Conservation (phyloP, 1,284 basidiomycete genomes). For the Moesziomyces sp. region DNA sequence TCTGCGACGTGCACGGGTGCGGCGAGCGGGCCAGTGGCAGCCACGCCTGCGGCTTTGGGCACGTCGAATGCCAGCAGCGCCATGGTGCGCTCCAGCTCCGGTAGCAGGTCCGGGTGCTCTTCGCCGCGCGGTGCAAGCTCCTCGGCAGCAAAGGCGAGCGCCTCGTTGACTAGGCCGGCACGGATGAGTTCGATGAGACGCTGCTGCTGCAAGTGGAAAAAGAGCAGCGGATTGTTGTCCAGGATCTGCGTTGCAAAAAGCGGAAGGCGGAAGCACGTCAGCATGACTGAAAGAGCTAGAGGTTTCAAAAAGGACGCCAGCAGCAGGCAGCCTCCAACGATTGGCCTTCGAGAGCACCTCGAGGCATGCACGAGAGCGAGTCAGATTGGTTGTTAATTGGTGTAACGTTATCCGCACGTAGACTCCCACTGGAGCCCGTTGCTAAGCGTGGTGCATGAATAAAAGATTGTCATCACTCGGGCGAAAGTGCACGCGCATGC, state of each 20-base stretch:
- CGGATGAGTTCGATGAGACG: conserved; percentile 94
- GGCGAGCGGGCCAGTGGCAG: conserved; percentile 35
- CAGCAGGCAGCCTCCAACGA: conserved; percentile 1
- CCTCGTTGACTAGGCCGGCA: conserved; percentile 79
- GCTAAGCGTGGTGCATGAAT: conserved; percentile 99
- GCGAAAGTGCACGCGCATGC: background rate
- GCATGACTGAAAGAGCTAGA: background rate
- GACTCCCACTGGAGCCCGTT: conserved; percentile 54
- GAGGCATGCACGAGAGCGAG: conserved; percentile 17
- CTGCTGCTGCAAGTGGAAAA: conserved; percentile 93
- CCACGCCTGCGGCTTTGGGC: conserved; percentile 24
- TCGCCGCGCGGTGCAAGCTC: conserved; percentile 94
- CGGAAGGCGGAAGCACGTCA: conserved; percentile 6
- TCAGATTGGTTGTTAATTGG: conserved; percentile 40
- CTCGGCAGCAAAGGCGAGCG: conserved; percentile 87
- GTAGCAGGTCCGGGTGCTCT: conserved; percentile 90
- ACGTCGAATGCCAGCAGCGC: conserved; percentile 87
- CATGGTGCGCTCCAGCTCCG: conserved; percentile 94
- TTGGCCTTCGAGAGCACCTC: background rate
- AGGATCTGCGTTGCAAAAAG: conserved; percentile 77
- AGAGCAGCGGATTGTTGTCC: conserved; percentile 87
- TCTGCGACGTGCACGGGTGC: conserved; percentile 77
- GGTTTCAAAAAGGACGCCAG: conserved; percentile 1
- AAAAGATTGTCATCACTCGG: conserved; percentile 70
- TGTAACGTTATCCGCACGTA: conserved; percentile 52